phyloP scores from a whole-genome alignment of 1,284 basidiomycete genomes.

The Cystobasidium slooffiae region DNA sequence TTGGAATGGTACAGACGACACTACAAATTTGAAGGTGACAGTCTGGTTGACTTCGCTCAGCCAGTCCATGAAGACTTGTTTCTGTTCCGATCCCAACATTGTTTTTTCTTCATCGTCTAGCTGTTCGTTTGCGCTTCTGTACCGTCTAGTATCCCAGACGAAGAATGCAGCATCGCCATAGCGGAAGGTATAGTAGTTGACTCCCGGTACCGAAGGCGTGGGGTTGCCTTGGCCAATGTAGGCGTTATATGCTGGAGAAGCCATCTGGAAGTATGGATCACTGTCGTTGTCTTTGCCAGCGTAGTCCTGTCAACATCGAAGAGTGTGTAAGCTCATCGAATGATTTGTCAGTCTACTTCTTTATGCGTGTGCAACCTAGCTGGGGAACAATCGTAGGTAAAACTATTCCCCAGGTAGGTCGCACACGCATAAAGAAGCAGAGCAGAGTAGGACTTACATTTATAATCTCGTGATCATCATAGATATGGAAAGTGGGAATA shows the following conservation, averaged over 20 bases:
- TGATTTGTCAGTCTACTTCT: conserved; percentile 52
- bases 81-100: conserved; percentile 74
- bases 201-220: conserved; percentile 60
- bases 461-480: conserved; percentile 55
- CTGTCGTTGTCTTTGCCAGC: conserved; percentile 65
- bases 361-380: too few relatives aligned
- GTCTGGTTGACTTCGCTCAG: conserved; percentile 69
- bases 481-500: conserved; percentile 57
- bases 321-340: conserved; percentile 65
- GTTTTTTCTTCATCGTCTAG: conserved; percentile 61
- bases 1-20: conserved; percentile 77
- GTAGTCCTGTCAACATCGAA: conserved; percentile 74
- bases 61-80: conserved; percentile 70
- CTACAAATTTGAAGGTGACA: conserved; percentile 78
- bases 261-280: conserved; percentile 65
- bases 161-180: conserved; percentile 75
- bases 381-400: too few relatives aligned
- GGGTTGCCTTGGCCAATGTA: conserved; percentile 74
- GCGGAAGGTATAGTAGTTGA: conserved; percentile 50
- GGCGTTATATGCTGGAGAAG: conserved; percentile 67
- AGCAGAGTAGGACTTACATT: conserved; percentile 6
- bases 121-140: conserved; percentile 63
- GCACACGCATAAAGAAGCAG: conserved; percentile 13
- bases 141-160: conserved; percentile 74
- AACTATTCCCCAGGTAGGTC: too few relatives aligned